phyloP scores from a whole-genome alignment of 208 protist genomes.

The Spongospora subterranea region DNA sequence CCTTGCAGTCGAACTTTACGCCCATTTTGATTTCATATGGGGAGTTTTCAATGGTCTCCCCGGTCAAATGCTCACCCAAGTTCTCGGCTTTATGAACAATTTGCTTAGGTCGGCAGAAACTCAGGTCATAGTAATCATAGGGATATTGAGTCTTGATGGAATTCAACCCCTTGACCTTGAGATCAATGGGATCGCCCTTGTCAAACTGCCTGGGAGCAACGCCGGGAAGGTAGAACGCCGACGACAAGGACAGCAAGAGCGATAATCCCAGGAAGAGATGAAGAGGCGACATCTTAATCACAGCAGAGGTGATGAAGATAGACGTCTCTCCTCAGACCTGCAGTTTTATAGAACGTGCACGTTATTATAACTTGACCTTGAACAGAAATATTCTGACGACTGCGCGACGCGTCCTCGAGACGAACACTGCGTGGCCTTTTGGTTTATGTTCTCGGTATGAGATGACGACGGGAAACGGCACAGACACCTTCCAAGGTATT shows the following conservation, averaged over 20 bases:
- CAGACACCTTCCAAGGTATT: too few species aligned
- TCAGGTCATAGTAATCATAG: constrained; percentile 88
- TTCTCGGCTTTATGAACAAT: constrained; percentile 77
- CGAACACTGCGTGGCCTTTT: too few species aligned
- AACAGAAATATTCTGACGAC: too few species aligned
- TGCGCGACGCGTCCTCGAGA: too few species aligned
- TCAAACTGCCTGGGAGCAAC: constrained; percentile 66
- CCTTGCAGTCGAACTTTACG: constrained; percentile 68
- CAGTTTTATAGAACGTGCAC: too few species aligned
- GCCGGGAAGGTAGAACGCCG: constrained; percentile 68
- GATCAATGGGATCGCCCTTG: constrained; percentile 62
- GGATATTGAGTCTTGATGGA: constrained; percentile 84
- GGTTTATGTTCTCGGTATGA: too few species aligned
- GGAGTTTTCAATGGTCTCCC: constrained; percentile 89
- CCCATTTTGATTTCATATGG: constrained; percentile 78
- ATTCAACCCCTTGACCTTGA: constrained; percentile 86
- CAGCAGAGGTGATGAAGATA: too few species aligned
- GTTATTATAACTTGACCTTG: too few species aligned
- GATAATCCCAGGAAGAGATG: not conserved
- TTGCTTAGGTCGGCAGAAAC: constrained; percentile 80
- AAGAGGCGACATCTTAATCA: too few species aligned
- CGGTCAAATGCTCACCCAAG: constrained; percentile 89
- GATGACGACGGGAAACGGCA: too few species aligned
- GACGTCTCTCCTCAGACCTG: too few species aligned
- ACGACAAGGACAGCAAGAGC: constrained; percentile 37